phyloP scores from a whole-genome alignment of 352 stramenopile species.

The Globisporangium okanoganense region DNA sequence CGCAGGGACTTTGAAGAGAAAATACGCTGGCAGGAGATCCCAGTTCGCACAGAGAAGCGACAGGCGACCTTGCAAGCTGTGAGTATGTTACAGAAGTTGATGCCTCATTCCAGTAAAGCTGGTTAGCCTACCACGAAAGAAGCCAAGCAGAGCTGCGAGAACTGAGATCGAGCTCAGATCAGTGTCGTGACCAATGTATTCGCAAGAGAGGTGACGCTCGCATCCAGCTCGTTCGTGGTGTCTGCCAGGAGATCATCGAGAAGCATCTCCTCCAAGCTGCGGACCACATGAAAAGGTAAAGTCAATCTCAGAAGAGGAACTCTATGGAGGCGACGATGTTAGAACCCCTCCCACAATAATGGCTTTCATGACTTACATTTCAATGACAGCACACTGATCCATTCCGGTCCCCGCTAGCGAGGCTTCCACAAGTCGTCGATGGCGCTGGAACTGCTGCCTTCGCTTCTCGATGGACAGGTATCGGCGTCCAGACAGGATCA shows the following conservation, averaged over 20 bases:
- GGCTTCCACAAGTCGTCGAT: slow-evolving; percentile 51
- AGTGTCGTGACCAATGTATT: slow-evolving; percentile 26
- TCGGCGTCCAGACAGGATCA: slow-evolving; percentile 14
- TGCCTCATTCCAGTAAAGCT: background rate
- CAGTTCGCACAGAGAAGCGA: slow-evolving; percentile 35
- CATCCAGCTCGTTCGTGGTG: slow-evolving; percentile 23
- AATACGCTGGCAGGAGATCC: slow-evolving; percentile 29
- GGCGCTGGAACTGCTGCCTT: slow-evolving; percentile 41
- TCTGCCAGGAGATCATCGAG: slow-evolving; percentile 32
- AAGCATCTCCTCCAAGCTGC: slow-evolving; percentile 30
- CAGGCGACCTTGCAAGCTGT: slow-evolving; percentile 21
- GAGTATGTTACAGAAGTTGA: slow-evolving; percentile 11
- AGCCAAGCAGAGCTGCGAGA: background rate
- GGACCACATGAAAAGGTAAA: background rate
- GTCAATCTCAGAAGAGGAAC: background rate
- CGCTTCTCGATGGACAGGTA: slow-evolving; percentile 40
- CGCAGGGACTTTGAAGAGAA: slow-evolving; percentile 19
- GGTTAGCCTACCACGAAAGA: background rate
- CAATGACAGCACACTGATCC: slow-evolving; percentile 52
- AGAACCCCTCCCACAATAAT: no score
- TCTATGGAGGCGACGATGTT: background rate
- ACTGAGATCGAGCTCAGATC: slow-evolving; percentile 8
- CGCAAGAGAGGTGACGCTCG: slow-evolving; percentile 23
- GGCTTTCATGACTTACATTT: slow-evolving; percentile 38
- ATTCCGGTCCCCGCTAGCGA: slow-evolving; percentile 53